A percentile compares a stretch with the other conserved stretches of the same genome.
phyloP scores from a whole-genome alignment of 1,284 basidiomycete genomes.

The Tremellales sp. region DNA sequence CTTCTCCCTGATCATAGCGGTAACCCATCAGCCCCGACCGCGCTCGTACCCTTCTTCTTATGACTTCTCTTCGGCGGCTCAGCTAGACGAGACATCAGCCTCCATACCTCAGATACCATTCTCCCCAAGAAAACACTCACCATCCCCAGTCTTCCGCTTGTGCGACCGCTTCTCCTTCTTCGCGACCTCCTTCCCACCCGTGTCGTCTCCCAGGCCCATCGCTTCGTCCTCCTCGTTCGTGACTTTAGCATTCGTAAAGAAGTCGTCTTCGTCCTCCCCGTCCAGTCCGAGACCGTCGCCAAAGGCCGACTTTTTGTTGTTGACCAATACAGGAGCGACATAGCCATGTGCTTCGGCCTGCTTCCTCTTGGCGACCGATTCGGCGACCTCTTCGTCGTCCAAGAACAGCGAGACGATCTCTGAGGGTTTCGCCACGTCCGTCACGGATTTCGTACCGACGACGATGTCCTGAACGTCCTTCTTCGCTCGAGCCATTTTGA shows the following conservation, averaged over 20 bases:
- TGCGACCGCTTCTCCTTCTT: slow-evolving; percentile 16
- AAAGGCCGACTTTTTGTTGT: slow-evolving; percentile 22
- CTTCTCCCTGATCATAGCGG: slow-evolving; percentile 28
- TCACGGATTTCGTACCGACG: slow-evolving; percentile 92
- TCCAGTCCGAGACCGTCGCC: slow-evolving; percentile 32
- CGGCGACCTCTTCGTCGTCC: slow-evolving; percentile 69
- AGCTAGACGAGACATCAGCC: neutral
- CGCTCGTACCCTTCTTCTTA: slow-evolving; percentile 45
- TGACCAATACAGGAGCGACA: slow-evolving; percentile 19
- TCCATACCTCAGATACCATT: neutral
- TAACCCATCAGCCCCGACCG: slow-evolving; percentile 41
- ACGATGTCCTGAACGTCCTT: slow-evolving; percentile 99
- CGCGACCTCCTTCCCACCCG: slow-evolving; percentile 8
- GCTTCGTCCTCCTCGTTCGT: slow-evolving; percentile 32
- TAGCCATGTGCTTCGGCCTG: slow-evolving; percentile 48
- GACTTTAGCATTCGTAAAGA: slow-evolving; percentile 29
- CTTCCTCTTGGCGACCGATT: slow-evolving; percentile 47
- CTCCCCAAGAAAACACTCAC: neutral
- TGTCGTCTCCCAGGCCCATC: slow-evolving; percentile 13
- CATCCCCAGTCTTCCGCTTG: slow-evolving; percentile 13
- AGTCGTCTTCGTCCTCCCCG: slow-evolving; percentile 44
- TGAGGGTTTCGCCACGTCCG: slow-evolving; percentile 87
- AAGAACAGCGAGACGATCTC: slow-evolving; percentile 95
- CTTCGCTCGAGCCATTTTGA: slow-evolving; percentile 89
- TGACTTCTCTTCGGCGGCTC: slow-evolving; percentile 20